Evolutionary conservation across 176 grass and related monocot species (phyloP), one percentile per base, ranked within the genome.

Genomic region (Tillandsia fasciculata): DNA sequence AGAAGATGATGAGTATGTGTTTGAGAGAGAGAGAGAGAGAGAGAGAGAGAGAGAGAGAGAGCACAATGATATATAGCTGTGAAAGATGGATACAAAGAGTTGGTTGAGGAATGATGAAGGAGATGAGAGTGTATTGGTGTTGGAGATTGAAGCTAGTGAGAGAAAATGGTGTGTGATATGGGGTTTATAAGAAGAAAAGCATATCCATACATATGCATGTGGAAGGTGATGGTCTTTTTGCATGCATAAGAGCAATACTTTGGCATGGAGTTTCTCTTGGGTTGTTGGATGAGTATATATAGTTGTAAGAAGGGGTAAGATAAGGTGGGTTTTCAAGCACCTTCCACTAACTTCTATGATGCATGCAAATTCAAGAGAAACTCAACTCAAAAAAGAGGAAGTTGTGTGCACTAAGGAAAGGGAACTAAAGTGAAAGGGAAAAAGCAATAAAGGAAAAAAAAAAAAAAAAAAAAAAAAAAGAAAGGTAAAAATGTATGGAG

Each of bases 251-350:
- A 56, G 78, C 52, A 61, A 68, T 77, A 82, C 12, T 84, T 95
- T 83, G 83, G 72, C 91, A 90, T 95, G 83, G 86, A 53, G 80
- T 79, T 90, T 90, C 76, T 69, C 75, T 64, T 28, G 83, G 75
- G 64, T 66, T 72, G 15, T 53, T 78, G 17, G 51, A 73, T 17
- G 65, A 65, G 53, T 80, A 64, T 90, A 70, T 85, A 90, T 90
- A 84, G 85, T 10, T 73, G n/a, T 11, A 18, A 14, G 11, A 7
- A 42, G 33, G 4, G 33, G 33, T 42, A 6, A 42, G 33, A 7
- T 42, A 42, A 0, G 4, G 66, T 65, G n/a, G n/a, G 66, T 11
- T 66, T 66, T 14, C 5, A 26, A 20, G 33, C 33, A 66, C 6
- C 14, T 66, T 52, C 70, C 3, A 63, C 20, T 67, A 50, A 64